Conservation (phyloP, 2,329 filamentous ascomycete genomes). For the Penicillium glabrum region DNA sequence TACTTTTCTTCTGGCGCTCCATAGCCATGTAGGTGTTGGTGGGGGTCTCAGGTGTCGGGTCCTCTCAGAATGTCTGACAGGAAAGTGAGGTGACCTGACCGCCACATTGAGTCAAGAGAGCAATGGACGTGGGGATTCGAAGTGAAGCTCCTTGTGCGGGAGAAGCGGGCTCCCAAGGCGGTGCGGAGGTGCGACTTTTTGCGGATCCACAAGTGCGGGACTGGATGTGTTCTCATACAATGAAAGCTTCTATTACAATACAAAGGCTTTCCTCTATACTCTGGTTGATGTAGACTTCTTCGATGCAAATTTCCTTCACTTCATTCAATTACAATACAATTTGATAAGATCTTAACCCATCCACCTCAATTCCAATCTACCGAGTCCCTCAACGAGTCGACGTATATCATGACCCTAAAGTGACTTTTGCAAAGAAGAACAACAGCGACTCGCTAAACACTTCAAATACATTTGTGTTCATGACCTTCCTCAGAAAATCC, state of each 20-base stretch:
- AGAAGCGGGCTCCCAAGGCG: slow-evolving; percentile 22
- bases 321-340: background rate
- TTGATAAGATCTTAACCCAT: background rate
- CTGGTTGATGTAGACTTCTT: no score
- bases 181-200: slow-evolving; percentile 19
- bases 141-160: slow-evolving; percentile 2
- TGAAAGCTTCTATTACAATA: background rate
- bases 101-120: slow-evolving; percentile 33
- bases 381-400: no score
- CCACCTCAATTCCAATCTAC: no score
- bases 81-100: slow-evolving; percentile 36
- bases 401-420: no score
- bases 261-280: background rate
- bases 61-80: slow-evolving; percentile 38
- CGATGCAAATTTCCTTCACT: background rate
- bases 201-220: background rate
- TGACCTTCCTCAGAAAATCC: slow-evolving; percentile 60
- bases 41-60: slow-evolving; percentile 32
- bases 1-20: slow-evolving; percentile 54
- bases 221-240: no score
- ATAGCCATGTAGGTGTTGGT: slow-evolving; percentile 33
- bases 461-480: background rate
- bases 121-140: background rate
- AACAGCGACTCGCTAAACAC: background rate
- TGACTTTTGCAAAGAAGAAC: no score